Base-by-base conservation (phyloP, 2,329 filamentous ascomycete species). In the Dactylonectria estremocensis region DNA sequence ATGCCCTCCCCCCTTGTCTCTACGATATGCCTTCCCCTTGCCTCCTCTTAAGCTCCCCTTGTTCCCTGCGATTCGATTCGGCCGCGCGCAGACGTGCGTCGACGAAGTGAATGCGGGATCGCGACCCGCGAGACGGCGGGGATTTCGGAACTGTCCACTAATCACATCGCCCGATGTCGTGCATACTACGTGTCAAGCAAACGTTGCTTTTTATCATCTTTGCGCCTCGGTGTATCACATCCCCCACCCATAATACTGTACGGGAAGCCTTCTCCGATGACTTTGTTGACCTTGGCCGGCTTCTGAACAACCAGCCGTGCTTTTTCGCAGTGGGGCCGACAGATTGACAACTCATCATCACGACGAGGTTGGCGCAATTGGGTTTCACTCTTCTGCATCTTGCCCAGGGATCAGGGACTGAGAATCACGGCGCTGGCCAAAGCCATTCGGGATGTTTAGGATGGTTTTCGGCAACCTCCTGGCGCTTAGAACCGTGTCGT, bases 391-490 rank as follows among this genome's bases (percentile, higher is more conserved):
- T 52, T 13, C 43, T 61, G 63, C 52, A 46, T 66, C 43, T 61
- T 28, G 9, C 54, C 18, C 63, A 62, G 58, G 64, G 64, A 66
- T 53, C 58, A 62, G 58, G 64, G 64, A 61, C 37, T n/a, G 22
- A 58, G 45, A 5, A 37, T 9, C 14, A 48, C 16, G 46, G 22
- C 37, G 20, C 16, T 61, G 37, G 24, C 22, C n/a, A 31, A 57
- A 20, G 57, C 50, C 57, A 53, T 57, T 66, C 63, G 63, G 63
- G 37, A 61, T 40, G 52, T 61, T 61, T 66, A 66, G 63, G 63
- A 50, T 61, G 22, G 37, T 37, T 46, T 13, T 40, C 58, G 64
- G 40, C 16, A 61, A 37, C 43, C 18, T 45, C 35, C 57, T 61
- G 16, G 33, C 43, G n/a, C 18, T 31, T 9, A 33, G 22, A 35